Base-by-base conservation (phyloP, 148 eudicot genomes). In the Rheum nobile region DNA sequence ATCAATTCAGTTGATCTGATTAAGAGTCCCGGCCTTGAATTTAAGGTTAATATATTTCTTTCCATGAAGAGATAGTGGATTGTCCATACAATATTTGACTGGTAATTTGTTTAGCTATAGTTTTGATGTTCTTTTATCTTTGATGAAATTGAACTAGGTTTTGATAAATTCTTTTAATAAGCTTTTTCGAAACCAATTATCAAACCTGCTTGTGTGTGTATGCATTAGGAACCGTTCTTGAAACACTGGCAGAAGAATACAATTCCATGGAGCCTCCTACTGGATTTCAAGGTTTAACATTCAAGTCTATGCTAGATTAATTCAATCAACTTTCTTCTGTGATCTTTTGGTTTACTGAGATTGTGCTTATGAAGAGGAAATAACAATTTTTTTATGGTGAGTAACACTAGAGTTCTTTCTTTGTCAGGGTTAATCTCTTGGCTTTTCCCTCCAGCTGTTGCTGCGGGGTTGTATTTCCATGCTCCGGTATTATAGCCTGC, bases 401-500 rank as follows among this genome's bases (percentile, higher is more conserved):
- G 29, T 9, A 24, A 55, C 39, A 67, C 34, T 65, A 42, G 24
- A 26, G 71, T 73, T 43, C 54, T 38, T 75, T 73, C 41, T 29
- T 29, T 54, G 71, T 35, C 87, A 93, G 96, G 96, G 55, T 72
- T 90, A 37, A 93, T 93, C 59, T 93, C 98, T 57, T 93, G 93
- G 98, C 81, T 88, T 24, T 93, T 93, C 80, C 93, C 83, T 78
- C 96, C 98, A 13, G 87, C 93, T 44, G 77, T 92, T 72, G 88
- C 88, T 70, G 89, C 89, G 8, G 98, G 93, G 71, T 86, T 93
- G 93, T 93, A 93, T 67, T 86, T 87, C 80, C 75, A 93, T 72
- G 91, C 59, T 79, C 98, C 96, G 89, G 97, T 92, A 86, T 54
- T 4, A 57, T 63, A 24, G 26, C 50, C 68, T 22, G 31, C 24